These are phyloP conservation scores for Pilasporangium apinafurcum DNA, from an alignment of 352 stramenopile species.

Conservation along the genomic window DNA sequence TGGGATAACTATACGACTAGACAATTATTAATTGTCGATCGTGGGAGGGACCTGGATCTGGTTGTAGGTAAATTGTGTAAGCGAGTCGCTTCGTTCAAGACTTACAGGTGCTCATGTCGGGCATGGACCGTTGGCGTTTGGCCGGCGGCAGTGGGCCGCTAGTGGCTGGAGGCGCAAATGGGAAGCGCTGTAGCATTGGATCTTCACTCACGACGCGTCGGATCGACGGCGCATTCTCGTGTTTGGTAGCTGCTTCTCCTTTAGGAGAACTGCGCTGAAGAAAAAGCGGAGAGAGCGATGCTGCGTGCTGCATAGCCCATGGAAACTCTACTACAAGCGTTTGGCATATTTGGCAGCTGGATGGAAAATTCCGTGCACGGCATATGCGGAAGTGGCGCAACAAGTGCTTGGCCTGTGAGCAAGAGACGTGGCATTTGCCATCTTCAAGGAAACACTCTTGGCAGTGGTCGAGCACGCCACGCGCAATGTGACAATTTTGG, in stretches of 20 bases:
- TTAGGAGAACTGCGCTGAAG: not conserved
- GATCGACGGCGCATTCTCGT: not conserved
- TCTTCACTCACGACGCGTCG: constrained; percentile 14
- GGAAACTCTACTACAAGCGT: constrained; percentile 18
- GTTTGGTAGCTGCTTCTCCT: not conserved
- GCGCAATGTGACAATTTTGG: constrained; percentile 33
- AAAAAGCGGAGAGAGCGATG: constrained; percentile 30
- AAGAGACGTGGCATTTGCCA: constrained; percentile 34
- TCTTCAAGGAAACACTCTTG: constrained; percentile 36
- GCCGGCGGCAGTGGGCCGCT: not conserved
- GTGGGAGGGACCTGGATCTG: too few species aligned
- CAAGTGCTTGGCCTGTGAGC: constrained; percentile 35
- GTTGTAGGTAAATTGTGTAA: too few species aligned
- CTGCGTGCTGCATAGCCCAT: constrained; percentile 26
- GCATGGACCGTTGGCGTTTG: constrained; percentile 3
- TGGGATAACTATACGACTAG: too few species aligned
- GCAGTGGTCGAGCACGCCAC: constrained; percentile 45
- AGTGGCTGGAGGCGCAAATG: not conserved
- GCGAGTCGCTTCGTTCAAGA: too few species aligned
- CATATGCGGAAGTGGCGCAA: constrained; percentile 43
- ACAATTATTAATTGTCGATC: too few species aligned
- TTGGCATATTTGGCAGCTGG: constrained; percentile 19
- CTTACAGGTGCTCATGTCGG: not conserved
- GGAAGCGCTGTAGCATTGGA: constrained; percentile 1
- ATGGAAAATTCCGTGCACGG: constrained; percentile 14